Conservation (phyloP, 495 filamentous ascomycete genomes). For the Pseudotulostoma volvatum region DNA sequence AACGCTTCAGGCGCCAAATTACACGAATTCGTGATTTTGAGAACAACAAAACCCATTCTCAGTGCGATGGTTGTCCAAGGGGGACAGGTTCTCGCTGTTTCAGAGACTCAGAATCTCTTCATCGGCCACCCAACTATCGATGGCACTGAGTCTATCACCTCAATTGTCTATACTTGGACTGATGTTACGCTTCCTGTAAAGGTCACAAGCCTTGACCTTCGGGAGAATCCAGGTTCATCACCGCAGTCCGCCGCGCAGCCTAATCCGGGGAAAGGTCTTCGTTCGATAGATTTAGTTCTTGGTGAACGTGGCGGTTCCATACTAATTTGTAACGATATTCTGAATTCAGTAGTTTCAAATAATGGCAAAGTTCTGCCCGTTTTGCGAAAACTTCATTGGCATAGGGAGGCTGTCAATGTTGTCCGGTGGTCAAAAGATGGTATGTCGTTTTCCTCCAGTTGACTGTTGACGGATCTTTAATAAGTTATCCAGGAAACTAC, state of each 20-base stretch:
- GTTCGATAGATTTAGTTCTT: constrained; percentile 48
- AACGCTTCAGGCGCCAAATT: constrained; percentile 6
- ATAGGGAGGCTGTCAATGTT: constrained; percentile 61
- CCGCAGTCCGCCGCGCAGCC: constrained; percentile 17
- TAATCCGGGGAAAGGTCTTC: constrained; percentile 11
- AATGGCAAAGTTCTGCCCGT: constrained; percentile 26
- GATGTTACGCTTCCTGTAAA: constrained; percentile 24
- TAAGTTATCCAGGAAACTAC: constrained; percentile 58
- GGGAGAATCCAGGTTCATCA: constrained; percentile 6
- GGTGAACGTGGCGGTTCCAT: constrained; percentile 62
- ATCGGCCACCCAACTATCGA: constrained; percentile 13
- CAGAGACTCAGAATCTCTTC: constrained; percentile 19
- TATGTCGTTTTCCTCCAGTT: constrained; percentile 24
- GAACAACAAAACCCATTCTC: constrained; percentile 17
- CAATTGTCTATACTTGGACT: constrained; percentile 33
- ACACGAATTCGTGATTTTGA: constrained; percentile 11
- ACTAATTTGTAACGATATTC: constrained; percentile 57
- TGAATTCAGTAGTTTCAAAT: constrained; percentile 34
- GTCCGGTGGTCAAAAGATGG: constrained; percentile 86
- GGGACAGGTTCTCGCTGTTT: constrained; percentile 22
- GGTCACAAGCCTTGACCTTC: constrained; percentile 21
- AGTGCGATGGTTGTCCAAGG: constrained; percentile 16
- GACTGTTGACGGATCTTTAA: constrained; percentile 2
- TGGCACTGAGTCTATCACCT: constrained; percentile 5
- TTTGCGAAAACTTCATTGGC: constrained; percentile 67